These are phyloP conservation scores for Physcia stellaris DNA, from an alignment of 495 filamentous ascomycete species.

Conservation along the genomic window DNA sequence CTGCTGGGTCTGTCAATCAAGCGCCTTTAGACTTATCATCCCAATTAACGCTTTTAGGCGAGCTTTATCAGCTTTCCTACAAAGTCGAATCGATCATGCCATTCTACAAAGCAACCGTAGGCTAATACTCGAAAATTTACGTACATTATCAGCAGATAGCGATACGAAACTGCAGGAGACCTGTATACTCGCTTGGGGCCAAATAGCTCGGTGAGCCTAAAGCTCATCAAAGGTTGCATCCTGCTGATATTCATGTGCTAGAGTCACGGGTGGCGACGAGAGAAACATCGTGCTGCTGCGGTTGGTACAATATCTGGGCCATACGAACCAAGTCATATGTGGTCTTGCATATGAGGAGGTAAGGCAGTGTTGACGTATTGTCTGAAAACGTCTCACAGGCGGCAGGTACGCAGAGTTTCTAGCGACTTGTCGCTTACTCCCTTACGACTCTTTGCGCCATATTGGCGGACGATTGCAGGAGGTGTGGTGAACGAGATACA, in stretches of 20 bases:
- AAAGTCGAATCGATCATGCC: slow-evolving; percentile 28
- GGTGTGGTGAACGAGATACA: slow-evolving; percentile 68
- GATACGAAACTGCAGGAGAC: slow-evolving; percentile 60
- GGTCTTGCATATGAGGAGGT: slow-evolving; percentile 72
- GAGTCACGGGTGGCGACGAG: slow-evolving; percentile 57
- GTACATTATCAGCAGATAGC: slow-evolving; percentile 51
- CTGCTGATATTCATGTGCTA: slow-evolving; percentile 16
- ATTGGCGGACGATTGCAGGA: slow-evolving; percentile 71
- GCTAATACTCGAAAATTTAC: slow-evolving; percentile 52
- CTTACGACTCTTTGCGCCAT: slow-evolving; percentile 62
- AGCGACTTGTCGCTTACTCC: slow-evolving; percentile 43
- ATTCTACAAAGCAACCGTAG: slow-evolving; percentile 50
- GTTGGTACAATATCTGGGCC: slow-evolving; percentile 74
- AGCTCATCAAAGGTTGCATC: background rate
- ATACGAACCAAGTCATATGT: slow-evolving; percentile 65
- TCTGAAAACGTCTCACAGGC: slow-evolving; percentile 5
- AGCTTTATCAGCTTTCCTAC: slow-evolving; percentile 52
- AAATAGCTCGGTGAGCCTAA: slow-evolving; percentile 49
- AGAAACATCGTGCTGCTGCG: slow-evolving; percentile 72
- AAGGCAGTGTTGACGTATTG: slow-evolving; percentile 13
- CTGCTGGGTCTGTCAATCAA: slow-evolving; percentile 42
- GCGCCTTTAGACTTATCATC: background rate
- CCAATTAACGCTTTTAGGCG: slow-evolving; percentile 35
- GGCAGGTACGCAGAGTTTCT: slow-evolving; percentile 50
- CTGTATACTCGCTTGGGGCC: slow-evolving; percentile 69